A percentile compares a stretch with the other conserved stretches of the same genome.
phyloP scores from a whole-genome alignment of 1,284 basidiomycete genomes.

The Malassezia caprae region DNA sequence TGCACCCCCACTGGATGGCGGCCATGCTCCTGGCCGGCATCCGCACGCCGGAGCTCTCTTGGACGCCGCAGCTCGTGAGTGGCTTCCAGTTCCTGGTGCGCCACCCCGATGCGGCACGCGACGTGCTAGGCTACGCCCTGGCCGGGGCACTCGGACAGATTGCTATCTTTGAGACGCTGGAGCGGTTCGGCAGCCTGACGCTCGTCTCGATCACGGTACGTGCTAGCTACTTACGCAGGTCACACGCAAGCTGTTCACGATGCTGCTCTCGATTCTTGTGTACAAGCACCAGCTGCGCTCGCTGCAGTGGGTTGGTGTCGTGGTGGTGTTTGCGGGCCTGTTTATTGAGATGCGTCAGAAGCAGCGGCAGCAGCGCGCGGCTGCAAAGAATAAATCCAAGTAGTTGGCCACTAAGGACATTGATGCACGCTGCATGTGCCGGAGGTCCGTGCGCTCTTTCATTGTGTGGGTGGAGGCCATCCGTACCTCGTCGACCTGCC shows the following conservation, averaged over 20 bases:
- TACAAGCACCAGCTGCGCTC: constrained; percentile 75
- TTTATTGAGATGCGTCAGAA: constrained; percentile 71
- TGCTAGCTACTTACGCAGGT: constrained; percentile 49
- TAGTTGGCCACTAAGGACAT: neutral
- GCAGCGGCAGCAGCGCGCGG: constrained; percentile 12
- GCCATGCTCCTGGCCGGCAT: neutral
- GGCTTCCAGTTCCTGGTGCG: constrained; percentile 57
- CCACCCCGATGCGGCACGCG: constrained; percentile 68
- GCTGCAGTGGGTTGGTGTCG: constrained; percentile 85
- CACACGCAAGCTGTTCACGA: constrained; percentile 95
- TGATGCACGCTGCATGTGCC: neutral
- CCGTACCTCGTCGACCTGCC: neutral
- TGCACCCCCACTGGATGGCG: constrained; percentile 18
- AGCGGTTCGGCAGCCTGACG: constrained; percentile 88
- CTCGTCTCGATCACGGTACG: constrained; percentile 45
- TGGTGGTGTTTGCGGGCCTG: constrained; percentile 82
- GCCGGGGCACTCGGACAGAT: constrained; percentile 89
- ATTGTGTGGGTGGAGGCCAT: neutral
- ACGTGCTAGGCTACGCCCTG: constrained; percentile 73
- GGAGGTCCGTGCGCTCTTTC: constrained; percentile 2
- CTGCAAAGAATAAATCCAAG: neutral
- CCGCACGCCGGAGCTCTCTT: neutral
- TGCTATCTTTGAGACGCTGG: constrained; percentile 95
- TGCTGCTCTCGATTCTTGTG: constrained; percentile 85
- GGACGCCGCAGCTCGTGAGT: constrained; percentile 52